phyloP scores from a whole-genome alignment of 768 basidiomycete genomes.

The Rickenella mellea region DNA sequence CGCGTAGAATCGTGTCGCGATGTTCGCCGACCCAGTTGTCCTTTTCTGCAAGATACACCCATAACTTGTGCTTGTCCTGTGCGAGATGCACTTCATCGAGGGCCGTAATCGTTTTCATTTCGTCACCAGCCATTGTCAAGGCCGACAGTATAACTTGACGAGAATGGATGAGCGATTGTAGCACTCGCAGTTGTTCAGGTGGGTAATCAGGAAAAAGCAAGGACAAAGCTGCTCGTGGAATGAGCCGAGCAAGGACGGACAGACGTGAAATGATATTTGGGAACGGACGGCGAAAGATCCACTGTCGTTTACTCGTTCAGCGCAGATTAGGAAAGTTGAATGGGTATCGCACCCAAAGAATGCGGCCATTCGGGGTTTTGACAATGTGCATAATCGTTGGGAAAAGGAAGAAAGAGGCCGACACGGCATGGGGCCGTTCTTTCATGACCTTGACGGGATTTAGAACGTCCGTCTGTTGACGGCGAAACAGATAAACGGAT shows the following conservation, averaged over 20 bases:
- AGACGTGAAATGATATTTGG: slow-evolving; percentile 33
- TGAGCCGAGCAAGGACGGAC: slow-evolving; percentile 29
- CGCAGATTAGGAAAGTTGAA: not conserved
- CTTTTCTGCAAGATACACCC: slow-evolving; percentile 48
- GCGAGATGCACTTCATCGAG: slow-evolving; percentile 38
- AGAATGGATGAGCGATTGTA: slow-evolving; percentile 41
- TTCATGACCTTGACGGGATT: slow-evolving; percentile 37
- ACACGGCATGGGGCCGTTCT: slow-evolving; percentile 25
- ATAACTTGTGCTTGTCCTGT: slow-evolving; percentile 27
- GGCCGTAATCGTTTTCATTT: slow-evolving; percentile 52
- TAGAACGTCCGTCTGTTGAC: not conserved
- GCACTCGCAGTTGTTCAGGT: slow-evolving; percentile 29
- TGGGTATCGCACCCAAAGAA: slow-evolving; percentile 39
- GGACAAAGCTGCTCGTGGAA: slow-evolving; percentile 32
- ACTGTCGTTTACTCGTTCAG: slow-evolving; percentile 20
- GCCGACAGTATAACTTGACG: slow-evolving; percentile 41
- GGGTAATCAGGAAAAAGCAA: slow-evolving; percentile 45
- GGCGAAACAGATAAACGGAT: not conserved
- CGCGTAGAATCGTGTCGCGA: slow-evolving; percentile 31
- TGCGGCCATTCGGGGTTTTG: slow-evolving; percentile 52
- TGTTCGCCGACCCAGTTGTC: slow-evolving; percentile 68
- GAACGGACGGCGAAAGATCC: slow-evolving; percentile 37
- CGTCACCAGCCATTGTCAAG: slow-evolving; percentile 55
- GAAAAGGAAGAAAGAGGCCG: slow-evolving; percentile 52
- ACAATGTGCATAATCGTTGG: slow-evolving; percentile 61